A percentile compares a stretch with the other conserved stretches of the same genome.
These are phyloP conservation scores for Trichoderma lentiforme DNA, from an alignment of 2,329 filamentous ascomycete genomes.

Conservation along the genomic window DNA sequence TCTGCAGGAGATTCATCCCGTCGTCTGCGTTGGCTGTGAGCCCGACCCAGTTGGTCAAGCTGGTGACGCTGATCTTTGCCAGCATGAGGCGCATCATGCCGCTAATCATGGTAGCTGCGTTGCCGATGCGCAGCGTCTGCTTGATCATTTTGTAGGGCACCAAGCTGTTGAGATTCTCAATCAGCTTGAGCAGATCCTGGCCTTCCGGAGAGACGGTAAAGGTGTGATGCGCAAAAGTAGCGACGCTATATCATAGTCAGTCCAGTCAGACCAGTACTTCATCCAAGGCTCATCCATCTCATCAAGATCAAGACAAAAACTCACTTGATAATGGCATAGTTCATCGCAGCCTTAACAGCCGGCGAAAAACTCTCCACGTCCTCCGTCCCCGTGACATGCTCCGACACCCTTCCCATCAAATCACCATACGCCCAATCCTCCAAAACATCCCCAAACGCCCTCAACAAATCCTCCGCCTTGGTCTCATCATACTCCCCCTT, in stretches of 20 bases:
- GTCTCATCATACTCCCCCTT: constrained; percentile 51
- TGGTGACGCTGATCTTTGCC: constrained; percentile 72
- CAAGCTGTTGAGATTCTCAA: constrained; percentile 67
- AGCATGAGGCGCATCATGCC: constrained; percentile 70
- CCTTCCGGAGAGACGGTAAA: constrained; percentile 73
- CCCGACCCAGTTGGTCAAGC: constrained; percentile 76
- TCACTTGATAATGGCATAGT: constrained; percentile 68
- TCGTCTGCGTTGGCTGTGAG: constrained; percentile 68
- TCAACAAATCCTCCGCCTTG: constrained; percentile 57
- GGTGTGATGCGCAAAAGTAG: constrained; percentile 70
- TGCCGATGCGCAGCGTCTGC: constrained; percentile 72
- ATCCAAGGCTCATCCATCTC: not conserved
- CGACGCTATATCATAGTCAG: constrained; percentile 51
- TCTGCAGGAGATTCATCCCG: constrained; percentile 76
- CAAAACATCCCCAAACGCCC: constrained; percentile 65
- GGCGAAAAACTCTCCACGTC: constrained; percentile 63
- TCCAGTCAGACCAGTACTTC: not conserved
- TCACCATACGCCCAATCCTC: constrained; percentile 66
- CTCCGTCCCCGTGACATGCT: constrained; percentile 56
- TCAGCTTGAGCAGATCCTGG: constrained; percentile 66
- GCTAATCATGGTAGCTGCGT: constrained; percentile 78
- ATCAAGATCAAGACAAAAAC: constrained; percentile 26
- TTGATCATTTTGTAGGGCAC: constrained; percentile 69
- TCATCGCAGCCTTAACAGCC: constrained; percentile 60
- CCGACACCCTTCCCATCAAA: constrained; percentile 62